Conservation (phyloP, 352 stramenopile species). For the Phytopythium kandeliae region DNA sequence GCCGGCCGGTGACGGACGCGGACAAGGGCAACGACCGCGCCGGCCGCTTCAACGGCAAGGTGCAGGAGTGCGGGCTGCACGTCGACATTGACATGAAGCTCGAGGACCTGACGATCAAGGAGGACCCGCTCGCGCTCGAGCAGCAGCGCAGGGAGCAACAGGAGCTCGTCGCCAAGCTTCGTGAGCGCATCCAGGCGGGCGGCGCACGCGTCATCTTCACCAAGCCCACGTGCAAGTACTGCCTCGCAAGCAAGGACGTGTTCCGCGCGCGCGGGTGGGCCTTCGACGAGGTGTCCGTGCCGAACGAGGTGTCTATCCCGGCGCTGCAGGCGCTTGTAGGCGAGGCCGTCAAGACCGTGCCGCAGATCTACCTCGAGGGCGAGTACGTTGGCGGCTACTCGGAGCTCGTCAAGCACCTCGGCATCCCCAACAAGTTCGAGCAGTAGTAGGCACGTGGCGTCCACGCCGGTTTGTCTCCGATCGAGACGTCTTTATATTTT, state of each 20-base stretch:
- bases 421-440: constrained; percentile 53
- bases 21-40: constrained; percentile 67
- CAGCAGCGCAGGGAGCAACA: constrained; percentile 33
- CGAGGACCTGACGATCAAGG: constrained; percentile 32
- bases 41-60: constrained; percentile 72
- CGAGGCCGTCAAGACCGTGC: constrained; percentile 58
- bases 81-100: constrained; percentile 68
- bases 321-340: constrained; percentile 55
- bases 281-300: constrained; percentile 66
- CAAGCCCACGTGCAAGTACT: constrained; percentile 78
- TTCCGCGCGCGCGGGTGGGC: constrained; percentile 48
- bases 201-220: constrained; percentile 63
- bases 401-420: constrained; percentile 59
- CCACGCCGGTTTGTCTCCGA: too few species aligned
- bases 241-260: constrained; percentile 50
- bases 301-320: constrained; percentile 41
- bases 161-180: constrained; percentile 8
- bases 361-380: constrained; percentile 75
- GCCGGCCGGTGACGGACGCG: constrained; percentile 58
- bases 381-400: constrained; percentile 78
- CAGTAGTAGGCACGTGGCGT: too few species aligned
- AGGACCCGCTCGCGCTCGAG: constrained; percentile 47
- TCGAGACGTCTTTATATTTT: too few species aligned
- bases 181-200: constrained; percentile 34
- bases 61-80: constrained; percentile 82